These are phyloP conservation scores for Rhododendron mucronatum DNA, from an alignment of 148 eudicot species.

Conservation along the genomic window DNA sequence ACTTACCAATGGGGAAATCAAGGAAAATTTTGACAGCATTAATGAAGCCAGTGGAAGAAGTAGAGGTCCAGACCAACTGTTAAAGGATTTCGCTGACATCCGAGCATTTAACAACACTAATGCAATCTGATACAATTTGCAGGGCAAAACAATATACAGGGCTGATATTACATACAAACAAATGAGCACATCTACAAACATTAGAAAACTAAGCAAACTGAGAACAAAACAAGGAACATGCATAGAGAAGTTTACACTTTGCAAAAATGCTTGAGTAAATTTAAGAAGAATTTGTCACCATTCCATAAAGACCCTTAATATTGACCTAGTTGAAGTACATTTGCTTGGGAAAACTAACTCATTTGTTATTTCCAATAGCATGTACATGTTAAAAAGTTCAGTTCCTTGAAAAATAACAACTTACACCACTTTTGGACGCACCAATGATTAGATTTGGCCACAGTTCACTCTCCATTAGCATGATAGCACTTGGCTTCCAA, in stretches of 20 bases:
- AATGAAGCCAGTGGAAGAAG: constrained; percentile 50
- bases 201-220: neutral
- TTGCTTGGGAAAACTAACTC: constrained; percentile 3
- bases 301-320: neutral
- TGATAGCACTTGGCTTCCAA: constrained; percentile 81
- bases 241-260: neutral
- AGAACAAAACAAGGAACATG: neutral
- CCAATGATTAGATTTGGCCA: constrained; percentile 96
- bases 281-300: neutral
- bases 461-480: constrained; percentile 87
- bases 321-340: neutral
- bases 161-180: neutral
- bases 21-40: constrained; percentile 82
- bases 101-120: constrained; percentile 87
- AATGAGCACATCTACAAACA: neutral
- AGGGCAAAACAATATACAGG: neutral
- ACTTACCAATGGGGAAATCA: constrained; percentile 88
- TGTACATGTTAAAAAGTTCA: neutral
- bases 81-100: constrained; percentile 67
- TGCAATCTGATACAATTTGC: constrained; percentile 40
- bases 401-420: constrained; percentile 16
- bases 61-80: constrained; percentile 62
- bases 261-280: neutral
- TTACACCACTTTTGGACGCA: constrained; percentile 73
- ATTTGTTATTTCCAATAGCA: constrained; percentile 4